Percentiles rank a stretch among this genome's conserved stretches.
Conservation (phyloP, 2,329 filamentous ascomycete species). For the Sporothrix mexicana region DNA sequence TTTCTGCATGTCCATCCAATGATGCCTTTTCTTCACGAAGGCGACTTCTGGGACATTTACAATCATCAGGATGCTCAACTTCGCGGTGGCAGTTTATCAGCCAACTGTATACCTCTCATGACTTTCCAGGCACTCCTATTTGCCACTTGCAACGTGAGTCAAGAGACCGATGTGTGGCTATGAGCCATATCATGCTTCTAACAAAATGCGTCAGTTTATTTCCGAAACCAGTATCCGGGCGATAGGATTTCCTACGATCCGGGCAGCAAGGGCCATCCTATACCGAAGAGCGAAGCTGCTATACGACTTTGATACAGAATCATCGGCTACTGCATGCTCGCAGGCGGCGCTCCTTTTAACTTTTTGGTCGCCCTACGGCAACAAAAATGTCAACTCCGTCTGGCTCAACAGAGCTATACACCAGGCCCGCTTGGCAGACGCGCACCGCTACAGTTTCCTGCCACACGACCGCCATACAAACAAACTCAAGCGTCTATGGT, state of each 20-base stretch:
- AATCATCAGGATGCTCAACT: slow-evolving; percentile 33
- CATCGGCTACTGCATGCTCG: slow-evolving; percentile 48
- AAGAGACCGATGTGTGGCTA: too few relatives aligned
- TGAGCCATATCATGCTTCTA: rapidly evolving
- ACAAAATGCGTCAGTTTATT: slow-evolving; percentile 25
- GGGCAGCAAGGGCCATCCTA: slow-evolving; percentile 29
- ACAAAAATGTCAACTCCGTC: slow-evolving; percentile 35
- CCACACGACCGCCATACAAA: slow-evolving; percentile 41
- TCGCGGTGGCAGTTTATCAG: slow-evolving; percentile 34
- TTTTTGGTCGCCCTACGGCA: slow-evolving; percentile 46
- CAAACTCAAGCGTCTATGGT: slow-evolving; percentile 58
- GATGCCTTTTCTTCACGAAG: slow-evolving; percentile 53
- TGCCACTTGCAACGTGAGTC: slow-evolving; percentile 27
- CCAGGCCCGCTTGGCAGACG: slow-evolving; percentile 36
- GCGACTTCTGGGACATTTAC: slow-evolving; percentile 56
- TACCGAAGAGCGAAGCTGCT: slow-evolving; percentile 42
- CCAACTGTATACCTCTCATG: slow-evolving; percentile 48
- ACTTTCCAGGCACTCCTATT: slow-evolving; percentile 55
- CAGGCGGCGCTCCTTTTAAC: slow-evolving; percentile 53
- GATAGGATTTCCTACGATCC: slow-evolving; percentile 35
- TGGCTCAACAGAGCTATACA: slow-evolving; percentile 38
- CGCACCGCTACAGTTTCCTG: slow-evolving; percentile 34
- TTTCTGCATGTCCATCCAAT: slow-evolving; percentile 55
- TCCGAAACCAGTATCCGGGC: slow-evolving; percentile 34
- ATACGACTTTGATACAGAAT: slow-evolving; percentile 53